Evolutionary conservation across 2,329 filamentous ascomycete genomes (phyloP), one percentile per base, ranked within the genome.

Genomic region (Apiospora marii): DNA sequence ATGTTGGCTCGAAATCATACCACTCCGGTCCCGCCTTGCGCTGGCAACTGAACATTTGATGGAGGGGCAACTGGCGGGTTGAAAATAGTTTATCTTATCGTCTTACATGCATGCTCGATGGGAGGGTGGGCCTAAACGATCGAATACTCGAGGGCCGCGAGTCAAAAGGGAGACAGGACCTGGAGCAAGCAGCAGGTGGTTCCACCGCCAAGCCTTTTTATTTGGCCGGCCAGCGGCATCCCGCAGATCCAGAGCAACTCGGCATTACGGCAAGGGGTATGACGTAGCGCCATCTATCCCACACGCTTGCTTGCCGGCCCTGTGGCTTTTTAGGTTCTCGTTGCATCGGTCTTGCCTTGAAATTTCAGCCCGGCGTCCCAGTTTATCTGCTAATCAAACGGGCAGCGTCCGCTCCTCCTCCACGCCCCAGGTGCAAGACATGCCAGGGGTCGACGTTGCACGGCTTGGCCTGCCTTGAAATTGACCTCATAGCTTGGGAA

Each of bases 21-120:
- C 58, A 64, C 58, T 41, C 34, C 30, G 53, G 53, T 61, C 30
- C 53, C 53, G 53, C 53, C 53, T 61, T 61, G 30, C 53, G 53
- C 30, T 37, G 53, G 53, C 53, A 61, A 22, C 30, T 37, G 7
- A 34, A 61, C 53, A 37, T 19, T 19, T 22, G 58, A 64, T 64
- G 22, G 71, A 72, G 71, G 71, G 68, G 71, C 71, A 72, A n/a
- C 67, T 48, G 48, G 22, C 53, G 4, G 53, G 8, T n/a, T 64
- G 58, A 64, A 41, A 64, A 64, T 41, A 72, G 68, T 69, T 70
- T 72, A 72, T 72, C 71, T 72, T 72, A 72, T 69, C 71, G 71
- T 69, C 58, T 34, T 58, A 68, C 58, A 64, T 64, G 58, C 58
- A 64, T n/a, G 53, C 53, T 6, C 19, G 27, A 37, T 58, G 12